Conservation (phyloP, 225 moss, liverwort and hornwort genomes). For the Marchantia paleacea region DNA sequence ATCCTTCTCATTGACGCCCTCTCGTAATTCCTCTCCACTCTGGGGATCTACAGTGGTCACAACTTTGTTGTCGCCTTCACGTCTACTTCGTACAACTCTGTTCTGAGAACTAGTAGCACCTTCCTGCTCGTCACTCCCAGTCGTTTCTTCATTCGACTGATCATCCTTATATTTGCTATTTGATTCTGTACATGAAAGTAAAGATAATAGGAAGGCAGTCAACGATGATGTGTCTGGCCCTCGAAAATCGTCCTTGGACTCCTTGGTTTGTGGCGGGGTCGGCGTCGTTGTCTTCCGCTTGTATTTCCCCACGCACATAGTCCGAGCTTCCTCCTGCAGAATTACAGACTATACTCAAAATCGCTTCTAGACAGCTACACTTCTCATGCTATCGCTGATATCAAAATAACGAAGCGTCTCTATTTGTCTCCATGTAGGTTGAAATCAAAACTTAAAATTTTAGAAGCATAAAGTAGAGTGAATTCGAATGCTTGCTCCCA, state of each 20-base stretch:
- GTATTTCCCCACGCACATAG: slow-evolving; percentile 28
- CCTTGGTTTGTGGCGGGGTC: slow-evolving; percentile 1
- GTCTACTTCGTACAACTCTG: slow-evolving; percentile 25
- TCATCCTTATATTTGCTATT: slow-evolving; percentile 35
- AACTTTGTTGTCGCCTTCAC: slow-evolving; percentile 26
- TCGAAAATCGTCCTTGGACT: slow-evolving; percentile 44
- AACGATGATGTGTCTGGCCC: slow-evolving; percentile 97
- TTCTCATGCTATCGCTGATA: not conserved
- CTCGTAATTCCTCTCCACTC: slow-evolving; percentile 20
- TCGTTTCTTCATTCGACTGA: slow-evolving; percentile 29
- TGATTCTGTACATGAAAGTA: slow-evolving; percentile 61
- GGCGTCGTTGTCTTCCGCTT: slow-evolving; percentile 18
- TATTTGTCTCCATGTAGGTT: too few species aligned
- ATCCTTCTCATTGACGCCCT: not conserved
- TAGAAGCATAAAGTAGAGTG: too few species aligned
- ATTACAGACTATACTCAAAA: not conserved
- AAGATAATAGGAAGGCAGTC: slow-evolving; percentile 73
- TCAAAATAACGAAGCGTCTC: too few species aligned
- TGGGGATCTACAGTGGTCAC: slow-evolving; percentile 29
- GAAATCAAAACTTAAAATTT: too few species aligned
- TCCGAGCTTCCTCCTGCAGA: slow-evolving; percentile 45
- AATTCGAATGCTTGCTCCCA: not conserved
- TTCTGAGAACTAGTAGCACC: slow-evolving; percentile 30
- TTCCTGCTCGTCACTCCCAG: slow-evolving; percentile 30
- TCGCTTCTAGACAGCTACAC: too few species aligned